phyloP scores from a whole-genome alignment of 2,329 filamentous ascomycete species.

The Apiospora saccharicola region DNA sequence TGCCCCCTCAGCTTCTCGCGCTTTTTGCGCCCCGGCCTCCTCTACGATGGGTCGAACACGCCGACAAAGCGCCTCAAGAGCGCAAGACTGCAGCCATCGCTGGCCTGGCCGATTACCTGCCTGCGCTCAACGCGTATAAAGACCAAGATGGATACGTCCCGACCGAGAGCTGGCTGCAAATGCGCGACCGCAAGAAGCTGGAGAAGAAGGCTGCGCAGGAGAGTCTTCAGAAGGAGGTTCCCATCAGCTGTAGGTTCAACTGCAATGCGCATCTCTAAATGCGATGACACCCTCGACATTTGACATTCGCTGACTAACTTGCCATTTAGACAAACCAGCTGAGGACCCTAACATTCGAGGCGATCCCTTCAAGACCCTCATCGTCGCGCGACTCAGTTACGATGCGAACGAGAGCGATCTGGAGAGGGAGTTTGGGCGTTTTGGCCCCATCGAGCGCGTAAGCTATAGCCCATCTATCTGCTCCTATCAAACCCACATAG shows the following conservation, averaged over 20 bases:
- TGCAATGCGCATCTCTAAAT: not conserved
- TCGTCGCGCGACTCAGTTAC: constrained; percentile 90
- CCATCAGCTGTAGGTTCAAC: constrained; percentile 64
- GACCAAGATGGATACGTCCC: constrained; percentile 78
- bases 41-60: constrained; percentile 85
- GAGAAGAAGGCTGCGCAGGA: constrained; percentile 79
- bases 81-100: constrained; percentile 76
- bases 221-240: constrained; percentile 68
- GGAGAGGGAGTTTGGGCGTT: constrained; percentile 91
- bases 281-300: constrained; percentile 1
- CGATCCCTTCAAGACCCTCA: constrained; percentile 93
- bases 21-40: constrained; percentile 95
- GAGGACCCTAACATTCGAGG: constrained; percentile 90
- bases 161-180: constrained; percentile 93
- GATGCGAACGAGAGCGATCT: constrained; percentile 88
- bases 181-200: constrained; percentile 80
- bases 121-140: constrained; percentile 78
- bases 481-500: constrained; percentile 11
- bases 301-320: constrained; percentile 31
- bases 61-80: constrained; percentile 83
- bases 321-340: constrained; percentile 72
- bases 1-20: constrained; percentile 89
- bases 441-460: constrained; percentile 92
- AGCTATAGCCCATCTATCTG: constrained; percentile 39
- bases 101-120: constrained; percentile 78